Evolutionary conservation across 257 asterid species (phyloP).

Genomic region (Solanum piurae): DNA sequence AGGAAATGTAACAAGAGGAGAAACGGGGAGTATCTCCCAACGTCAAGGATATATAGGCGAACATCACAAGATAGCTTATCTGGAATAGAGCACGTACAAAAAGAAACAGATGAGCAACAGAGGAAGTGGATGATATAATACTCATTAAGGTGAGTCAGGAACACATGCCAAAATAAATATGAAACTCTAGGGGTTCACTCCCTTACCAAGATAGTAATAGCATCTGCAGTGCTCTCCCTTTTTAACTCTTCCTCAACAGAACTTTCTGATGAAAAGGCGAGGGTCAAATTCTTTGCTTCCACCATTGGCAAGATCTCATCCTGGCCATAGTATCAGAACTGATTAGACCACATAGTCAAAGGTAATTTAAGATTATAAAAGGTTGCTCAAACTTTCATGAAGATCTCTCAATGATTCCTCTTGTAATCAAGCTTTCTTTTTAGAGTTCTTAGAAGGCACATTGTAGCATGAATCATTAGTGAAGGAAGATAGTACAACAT

Average conservation of each 20-base stretch:
- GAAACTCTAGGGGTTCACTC: not conserved
- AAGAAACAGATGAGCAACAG: not conserved
- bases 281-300: slow-evolving; percentile 60
- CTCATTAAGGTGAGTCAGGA: not conserved
- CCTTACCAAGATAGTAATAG: slow-evolving; percentile 79
- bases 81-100: slow-evolving; percentile 23
- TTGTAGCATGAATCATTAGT: not conserved
- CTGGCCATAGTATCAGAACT: slow-evolving; percentile 27
- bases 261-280: slow-evolving; percentile 89
- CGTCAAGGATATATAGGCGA: slow-evolving; percentile 96
- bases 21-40: slow-evolving; percentile 85
- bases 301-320: slow-evolving; percentile 85
- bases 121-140: not conserved
- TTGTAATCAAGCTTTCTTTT: not conserved
- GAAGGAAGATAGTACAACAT: slow-evolving; percentile 1
- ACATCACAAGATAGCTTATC: slow-evolving; percentile 99
- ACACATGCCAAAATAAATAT: not conserved
- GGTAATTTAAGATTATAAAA: not conserved
- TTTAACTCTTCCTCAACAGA: slow-evolving; percentile 93
- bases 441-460: not conserved
- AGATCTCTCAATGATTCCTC: not conserved
- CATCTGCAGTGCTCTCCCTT: slow-evolving; percentile 99
- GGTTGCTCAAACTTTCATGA: not conserved
- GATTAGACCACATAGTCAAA: not conserved
- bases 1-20: slow-evolving; percentile 71